Conservation (phyloP, 2,329 filamentous ascomycete genomes). For the Cytospora piceicola region DNA sequence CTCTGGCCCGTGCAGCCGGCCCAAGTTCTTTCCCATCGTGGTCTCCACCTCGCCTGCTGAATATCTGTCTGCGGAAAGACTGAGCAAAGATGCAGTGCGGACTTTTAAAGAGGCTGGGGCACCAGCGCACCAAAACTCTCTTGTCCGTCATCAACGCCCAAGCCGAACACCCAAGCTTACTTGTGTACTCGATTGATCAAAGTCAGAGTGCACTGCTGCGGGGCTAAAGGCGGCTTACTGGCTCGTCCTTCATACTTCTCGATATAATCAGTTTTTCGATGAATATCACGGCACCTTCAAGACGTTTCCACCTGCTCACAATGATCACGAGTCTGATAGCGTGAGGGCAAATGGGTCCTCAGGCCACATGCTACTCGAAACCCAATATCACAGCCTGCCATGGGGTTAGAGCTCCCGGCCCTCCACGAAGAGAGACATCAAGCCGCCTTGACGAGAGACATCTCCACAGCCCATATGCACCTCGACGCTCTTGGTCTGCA, state of each 20-base stretch:
- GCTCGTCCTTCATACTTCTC: neutral
- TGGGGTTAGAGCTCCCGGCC: slow-evolving; percentile 17
- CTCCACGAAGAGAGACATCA: slow-evolving; percentile 21
- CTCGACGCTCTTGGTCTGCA: slow-evolving; percentile 21
- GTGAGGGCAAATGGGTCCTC: neutral
- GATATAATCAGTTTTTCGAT: neutral
- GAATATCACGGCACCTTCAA: neutral
- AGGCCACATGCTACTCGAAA: slow-evolving; percentile 12
- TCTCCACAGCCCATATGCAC: slow-evolving; percentile 23
- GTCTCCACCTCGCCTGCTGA: neutral
- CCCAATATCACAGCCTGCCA: neutral
- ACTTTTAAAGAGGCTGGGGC: neutral
- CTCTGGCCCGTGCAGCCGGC: neutral
- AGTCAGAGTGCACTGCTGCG: neutral
- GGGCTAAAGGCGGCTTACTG: neutral
- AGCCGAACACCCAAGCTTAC: neutral
- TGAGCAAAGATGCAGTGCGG: neutral
- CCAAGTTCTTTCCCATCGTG: neutral
- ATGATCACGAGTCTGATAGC: neutral
- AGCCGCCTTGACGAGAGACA: slow-evolving; percentile 24
- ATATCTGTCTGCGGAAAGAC: neutral
- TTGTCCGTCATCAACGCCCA: neutral
- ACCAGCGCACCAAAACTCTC: neutral
- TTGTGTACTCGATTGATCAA: neutral
- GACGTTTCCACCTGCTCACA: neutral